Evolutionary conservation across 441 rosid species (phyloP), one percentile per base, ranked within the genome.

Genomic region (Brassica hybrid): DNA sequence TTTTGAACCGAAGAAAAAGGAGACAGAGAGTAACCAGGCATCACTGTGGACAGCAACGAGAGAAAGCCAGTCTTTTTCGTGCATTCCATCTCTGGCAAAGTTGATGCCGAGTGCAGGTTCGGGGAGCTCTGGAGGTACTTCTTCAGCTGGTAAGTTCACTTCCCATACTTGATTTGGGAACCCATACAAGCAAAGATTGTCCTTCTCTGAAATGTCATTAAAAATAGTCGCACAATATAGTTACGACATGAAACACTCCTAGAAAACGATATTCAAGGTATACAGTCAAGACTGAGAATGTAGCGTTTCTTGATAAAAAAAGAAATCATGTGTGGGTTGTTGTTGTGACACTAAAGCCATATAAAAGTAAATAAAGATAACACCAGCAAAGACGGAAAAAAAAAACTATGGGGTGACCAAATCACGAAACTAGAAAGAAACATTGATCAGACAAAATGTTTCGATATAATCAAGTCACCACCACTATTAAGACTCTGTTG

Each of bases 51-150:
- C 98, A 73, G 98, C 97, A 79, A 93, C 98, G 67, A 92, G 84
- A 10, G 97, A 89, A 67, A 95, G 79, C 99, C 99, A 95, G 81
- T 93, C 97, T 79, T 88, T 93, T 81, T 93, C 96, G 79, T 83
- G 93, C 98, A 93, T 95, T 30, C 97, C 97, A 85, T 95, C 99
- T 80, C 99, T 90, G 1, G 99, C 97, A 72, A 95, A 95, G 84
- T 95, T 95, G 61, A 95, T 95, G 57, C 99, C 99, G 23, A 95
- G 78, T 0, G 98, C 98, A 32, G 99, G 99, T 76, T 95, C 97
- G 4, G 99, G 99, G 73, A 93, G 95, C 88, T 93, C 98, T 8
- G 99, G 98, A 79, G 97, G 99, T 41, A 95, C 97, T 83, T 93
- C 98, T 80, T 93, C 98, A 79, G 90, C 98, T 66, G 99, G 99